Evolutionary conservation across 2,329 filamentous ascomycete genomes (phyloP), one percentile per base, ranked within the genome.

Genomic region (Alternaria rosae): DNA sequence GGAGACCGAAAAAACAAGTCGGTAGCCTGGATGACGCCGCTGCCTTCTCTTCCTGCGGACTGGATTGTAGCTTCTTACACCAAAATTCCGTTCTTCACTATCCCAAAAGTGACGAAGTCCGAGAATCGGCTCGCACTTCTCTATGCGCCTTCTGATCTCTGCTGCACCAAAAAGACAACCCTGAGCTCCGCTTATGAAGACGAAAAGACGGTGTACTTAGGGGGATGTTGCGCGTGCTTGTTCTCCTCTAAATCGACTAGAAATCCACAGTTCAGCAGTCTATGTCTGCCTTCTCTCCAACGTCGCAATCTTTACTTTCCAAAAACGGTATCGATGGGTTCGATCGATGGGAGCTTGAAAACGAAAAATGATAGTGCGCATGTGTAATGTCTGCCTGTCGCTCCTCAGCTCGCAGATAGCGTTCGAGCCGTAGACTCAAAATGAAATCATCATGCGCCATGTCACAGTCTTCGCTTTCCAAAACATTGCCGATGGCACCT

Each of bases 391-490:
- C 32, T 3, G 35, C 35, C n/a, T 38, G 4, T 38, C 35, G n/a
- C 0, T 38, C n/a, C 9, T 38, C 32, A 3, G 32, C 15, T 10
- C 8, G 8, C 32, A n/a, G 32, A 38, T 10, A 5, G 32, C 32
- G 2, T 6, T 38, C 2, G 15, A 38, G 15, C 15, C 4, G 1
- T 1, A 10, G 15, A 9, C 32, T 38, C 4, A 10, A 38, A 38
- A 5, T 1, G 2, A 17, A 1, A 10, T n/a, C 2, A 2, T 3
- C 5, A n/a, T 5, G 8, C 4, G 4, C 4, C 0, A 38, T 38
- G n/a, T 38, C 35, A n/a, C 35, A 5, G n/a, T 6, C 35, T 38
- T 17, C n/a, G 35, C 35, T 35, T 2, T n/a, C 1, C 2, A 35
- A 5, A 35, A 35, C 1, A 3, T 1, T n/a, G 32, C n/a, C n/a